Base-by-base conservation (phyloP, 164 flowering plant species). In the Dillenia suffruticosa region DNA sequence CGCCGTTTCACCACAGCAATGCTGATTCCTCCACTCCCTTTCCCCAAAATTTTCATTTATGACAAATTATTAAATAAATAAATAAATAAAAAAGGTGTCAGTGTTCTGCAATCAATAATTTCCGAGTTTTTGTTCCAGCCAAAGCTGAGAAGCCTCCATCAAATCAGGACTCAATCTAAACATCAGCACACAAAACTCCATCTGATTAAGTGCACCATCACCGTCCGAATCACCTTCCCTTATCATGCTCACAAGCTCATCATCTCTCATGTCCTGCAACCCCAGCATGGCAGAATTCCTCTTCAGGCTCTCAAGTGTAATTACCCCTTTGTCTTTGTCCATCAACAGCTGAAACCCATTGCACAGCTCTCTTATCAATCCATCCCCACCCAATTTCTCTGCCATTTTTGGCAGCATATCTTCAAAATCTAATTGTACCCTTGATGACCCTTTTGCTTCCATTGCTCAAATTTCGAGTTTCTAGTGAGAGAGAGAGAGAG, bases 141-240 rank as follows among this genome's bases (percentile, higher is more conserved):
- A 76, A 47, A 46, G 56, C 63, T 61, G 49, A 6, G 83, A 76
- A 19, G 68, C 76, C 17, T 77, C 69, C 87, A 83, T 83, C 66
- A 83, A 61, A 22, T 72, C 75, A 14, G 85, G 85, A 58, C 85
- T 83, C 54, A 83, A 61, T 64, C 85, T 75, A 67, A 81, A 79
- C 88, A 83, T 83, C 49, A 83, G 58, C 40, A 81, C 80, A 54
- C 85, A 83, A 60, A 83, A 83, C 67, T 81, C 88, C 84, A 77
- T 81, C 68, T 76, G 71, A 58, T 54, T 76, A n/a, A 83, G 70
- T 1, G 69, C 78, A 0, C 82, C 85, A 66, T 83, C 85, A 6
- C 85, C 82, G 57, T 84, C 78, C 47, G 68, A 8, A 66, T 84
- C 88, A 1, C 88, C 88, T 66, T 77, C 88, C 26, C 49, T 69